These are phyloP conservation scores for Xylariaceae sp. DNA, from an alignment of 2,329 filamentous ascomycete genomes.

Conservation along the genomic window DNA sequence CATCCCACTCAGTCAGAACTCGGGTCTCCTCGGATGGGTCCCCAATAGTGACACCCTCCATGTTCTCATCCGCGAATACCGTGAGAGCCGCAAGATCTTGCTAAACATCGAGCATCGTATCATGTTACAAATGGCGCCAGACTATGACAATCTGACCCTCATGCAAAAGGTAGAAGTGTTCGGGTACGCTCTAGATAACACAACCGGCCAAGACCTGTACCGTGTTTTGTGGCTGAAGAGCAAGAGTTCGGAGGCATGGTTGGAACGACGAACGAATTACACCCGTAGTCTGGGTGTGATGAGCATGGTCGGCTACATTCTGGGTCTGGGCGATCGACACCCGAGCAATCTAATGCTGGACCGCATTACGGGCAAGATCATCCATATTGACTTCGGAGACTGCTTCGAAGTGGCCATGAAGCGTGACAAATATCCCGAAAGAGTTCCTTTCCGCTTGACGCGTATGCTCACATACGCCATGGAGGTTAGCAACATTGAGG, in stretches of 20 bases:
- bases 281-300: conserved; percentile 96
- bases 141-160: conserved; percentile 96
- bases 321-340: conserved; percentile 93
- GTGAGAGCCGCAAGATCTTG: conserved; percentile 93
- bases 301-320: conserved; percentile 99
- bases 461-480: conserved; percentile 99
- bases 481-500: conserved; percentile 99
- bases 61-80: conserved; percentile 93
- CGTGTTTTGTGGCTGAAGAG: conserved; percentile 98
- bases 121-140: conserved; percentile 99
- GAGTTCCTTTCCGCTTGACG: conserved; percentile 95
- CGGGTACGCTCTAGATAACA: conserved; percentile 98
- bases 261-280: conserved; percentile 97
- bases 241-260: conserved; percentile 96
- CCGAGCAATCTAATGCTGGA: conserved; percentile 98
- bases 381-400: conserved; percentile 99
- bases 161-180: conserved; percentile 99
- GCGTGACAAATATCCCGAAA: conserved; percentile 96
- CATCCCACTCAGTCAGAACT: conserved; percentile 96
- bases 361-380: conserved; percentile 90
- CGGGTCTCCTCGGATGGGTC: conserved; percentile 92
- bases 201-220: conserved; percentile 96
- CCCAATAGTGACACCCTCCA: conserved; percentile 97
- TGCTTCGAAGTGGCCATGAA: conserved; percentile 99
- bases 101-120: conserved; percentile 99